Percentiles rank a stretch among this genome's conserved stretches.
Conservation (phyloP, 2,329 filamentous ascomycete species). For the Mycogone perniciosa region DNA sequence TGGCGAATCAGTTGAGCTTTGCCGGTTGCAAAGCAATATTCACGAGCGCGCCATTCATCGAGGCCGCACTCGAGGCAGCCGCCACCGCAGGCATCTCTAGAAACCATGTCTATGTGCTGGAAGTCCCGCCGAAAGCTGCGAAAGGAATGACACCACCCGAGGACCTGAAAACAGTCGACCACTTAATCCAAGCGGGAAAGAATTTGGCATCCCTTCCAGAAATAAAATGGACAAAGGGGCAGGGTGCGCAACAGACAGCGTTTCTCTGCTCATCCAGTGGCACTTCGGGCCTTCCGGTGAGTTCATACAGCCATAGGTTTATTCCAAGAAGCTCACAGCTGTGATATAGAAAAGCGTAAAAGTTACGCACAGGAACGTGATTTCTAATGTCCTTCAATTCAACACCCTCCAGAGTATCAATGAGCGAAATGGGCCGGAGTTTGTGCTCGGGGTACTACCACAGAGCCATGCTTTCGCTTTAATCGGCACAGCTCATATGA, state of each 20-base stretch:
- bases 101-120: constrained; percentile 58
- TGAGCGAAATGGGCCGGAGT: constrained; percentile 18
- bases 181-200: constrained; percentile 54
- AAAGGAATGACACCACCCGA: constrained; percentile 61
- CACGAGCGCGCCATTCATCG: constrained; percentile 59
- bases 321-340: neutral
- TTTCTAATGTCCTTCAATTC: constrained; percentile 64
- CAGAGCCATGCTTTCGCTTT: constrained; percentile 75
- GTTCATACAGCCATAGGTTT: neutral
- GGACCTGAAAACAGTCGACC: constrained; percentile 56
- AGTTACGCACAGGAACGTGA: constrained; percentile 70
- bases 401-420: constrained; percentile 32
- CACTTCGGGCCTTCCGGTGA: constrained; percentile 63
- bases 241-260: constrained; percentile 56
- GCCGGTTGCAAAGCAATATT: constrained; percentile 61
- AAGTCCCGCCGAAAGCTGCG: constrained; percentile 46
- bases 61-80: constrained; percentile 56
- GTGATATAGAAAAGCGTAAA: constrained; percentile 63
- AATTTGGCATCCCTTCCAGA: constrained; percentile 33
- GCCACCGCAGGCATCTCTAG: constrained; percentile 54
- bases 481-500: constrained; percentile 60
- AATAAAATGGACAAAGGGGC: constrained; percentile 52
- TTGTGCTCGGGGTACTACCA: constrained; percentile 58
- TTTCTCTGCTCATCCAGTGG: constrained; percentile 71
- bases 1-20: constrained; percentile 60